A percentile compares a stretch with the other conserved stretches of the same genome.
Evolutionary conservation across 2,329 filamentous ascomycete species (phyloP).

Genomic region (Beauveria rudraprayagi): DNA sequence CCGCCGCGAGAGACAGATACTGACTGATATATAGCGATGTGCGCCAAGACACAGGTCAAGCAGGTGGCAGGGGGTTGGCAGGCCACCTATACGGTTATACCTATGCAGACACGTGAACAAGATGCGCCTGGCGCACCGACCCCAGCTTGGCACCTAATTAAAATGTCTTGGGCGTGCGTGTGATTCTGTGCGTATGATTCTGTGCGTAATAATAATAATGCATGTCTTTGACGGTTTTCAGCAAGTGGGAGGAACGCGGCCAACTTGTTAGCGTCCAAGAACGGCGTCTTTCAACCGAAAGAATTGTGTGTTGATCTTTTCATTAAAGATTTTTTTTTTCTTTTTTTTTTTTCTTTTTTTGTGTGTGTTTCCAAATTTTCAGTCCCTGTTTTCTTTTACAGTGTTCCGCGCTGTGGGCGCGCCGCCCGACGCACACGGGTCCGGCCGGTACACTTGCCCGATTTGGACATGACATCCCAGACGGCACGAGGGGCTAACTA

Average conservation of each 20-base stretch:
- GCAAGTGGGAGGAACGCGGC: neutral
- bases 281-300: too few species aligned
- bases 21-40: too few species aligned
- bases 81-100: too few species aligned
- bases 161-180: neutral
- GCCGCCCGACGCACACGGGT: neutral
- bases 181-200: neutral
- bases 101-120: neutral
- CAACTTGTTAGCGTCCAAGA: neutral
- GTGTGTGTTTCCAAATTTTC: too few species aligned
- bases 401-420: too few species aligned
- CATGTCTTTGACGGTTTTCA: neutral
- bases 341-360: neutral
- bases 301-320: too few species aligned
- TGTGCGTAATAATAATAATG: neutral
- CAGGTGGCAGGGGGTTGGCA: too few species aligned
- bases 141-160: neutral
- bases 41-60: too few species aligned
- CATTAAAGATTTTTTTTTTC: neutral
- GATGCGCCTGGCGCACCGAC: conserved; percentile 4
- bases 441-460: conserved; percentile 9
- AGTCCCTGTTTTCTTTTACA: too few species aligned
- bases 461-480: conserved; percentile 1
- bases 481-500: neutral
- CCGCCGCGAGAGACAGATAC: neutral